phyloP scores from a whole-genome alignment of 2,329 filamentous ascomycete species.

The Aspergillus neoniger region DNA sequence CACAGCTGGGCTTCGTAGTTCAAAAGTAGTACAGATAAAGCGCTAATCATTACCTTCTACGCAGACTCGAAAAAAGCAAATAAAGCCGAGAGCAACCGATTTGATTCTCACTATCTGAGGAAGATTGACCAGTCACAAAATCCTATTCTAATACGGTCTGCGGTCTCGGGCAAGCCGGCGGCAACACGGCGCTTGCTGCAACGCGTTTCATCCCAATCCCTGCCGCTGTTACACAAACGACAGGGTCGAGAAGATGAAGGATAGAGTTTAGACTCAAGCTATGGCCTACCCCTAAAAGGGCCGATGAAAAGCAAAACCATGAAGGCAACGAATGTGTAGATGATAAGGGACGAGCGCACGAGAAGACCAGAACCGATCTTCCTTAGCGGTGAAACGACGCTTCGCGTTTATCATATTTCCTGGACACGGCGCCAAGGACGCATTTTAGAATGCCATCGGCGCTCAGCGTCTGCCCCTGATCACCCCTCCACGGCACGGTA shows the following conservation, averaged over 20 bases:
- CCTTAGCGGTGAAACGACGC: conserved; percentile 20
- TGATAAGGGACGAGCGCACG: conserved; percentile 6
- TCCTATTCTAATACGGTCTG: background rate
- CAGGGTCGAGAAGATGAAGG: conserved; percentile 1
- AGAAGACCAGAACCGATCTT: conserved; percentile 3
- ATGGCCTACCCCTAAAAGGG: background rate
- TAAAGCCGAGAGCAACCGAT: background rate
- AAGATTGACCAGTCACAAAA: conserved; percentile 2
- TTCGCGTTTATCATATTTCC: conserved; percentile 58
- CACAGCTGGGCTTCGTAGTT: background rate
- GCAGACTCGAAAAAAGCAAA: background rate
- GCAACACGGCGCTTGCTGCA: conserved; percentile 17
- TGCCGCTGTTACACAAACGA: conserved; percentile 1
- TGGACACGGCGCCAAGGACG: conserved; percentile 75
- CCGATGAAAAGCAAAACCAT: background rate
- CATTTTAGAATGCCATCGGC: conserved; percentile 76
- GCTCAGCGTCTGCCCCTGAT: conserved; percentile 56
- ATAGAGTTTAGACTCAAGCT: background rate
- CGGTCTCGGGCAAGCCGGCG: background rate
- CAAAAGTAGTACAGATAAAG: background rate
- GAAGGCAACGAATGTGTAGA: conserved; percentile 6
- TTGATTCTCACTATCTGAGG: background rate
- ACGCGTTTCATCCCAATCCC: conserved; percentile 8
- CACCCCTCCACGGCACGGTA: conserved; percentile 71
- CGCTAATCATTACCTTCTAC: conserved; percentile 2